A percentile compares a stretch with the other conserved stretches of the same genome.
phyloP scores from a whole-genome alignment of 495 filamentous ascomycete species.

The Physcia stellaris region DNA sequence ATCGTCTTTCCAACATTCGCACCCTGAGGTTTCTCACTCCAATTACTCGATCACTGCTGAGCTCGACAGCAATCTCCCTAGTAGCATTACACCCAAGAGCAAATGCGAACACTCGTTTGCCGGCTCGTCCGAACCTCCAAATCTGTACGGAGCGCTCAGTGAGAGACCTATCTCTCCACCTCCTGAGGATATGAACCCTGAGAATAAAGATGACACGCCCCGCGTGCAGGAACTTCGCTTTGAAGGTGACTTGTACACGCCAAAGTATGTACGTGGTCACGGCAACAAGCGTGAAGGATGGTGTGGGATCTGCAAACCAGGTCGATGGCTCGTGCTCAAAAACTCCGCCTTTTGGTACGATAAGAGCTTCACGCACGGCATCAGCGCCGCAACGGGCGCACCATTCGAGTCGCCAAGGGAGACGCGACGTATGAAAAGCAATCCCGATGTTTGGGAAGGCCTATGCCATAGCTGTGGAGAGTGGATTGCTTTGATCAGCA shows the following conservation, averaged over 20 bases:
- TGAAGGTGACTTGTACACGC: slow-evolving; percentile 65
- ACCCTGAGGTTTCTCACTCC: no score
- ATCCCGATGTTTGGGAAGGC: slow-evolving; percentile 69
- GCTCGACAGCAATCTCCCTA: neutral
- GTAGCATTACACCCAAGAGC: neutral
- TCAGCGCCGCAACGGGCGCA: slow-evolving; percentile 61
- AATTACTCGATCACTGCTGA: no score
- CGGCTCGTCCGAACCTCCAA: slow-evolving; percentile 54
- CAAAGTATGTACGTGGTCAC: slow-evolving; percentile 62
- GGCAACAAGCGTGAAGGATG: slow-evolving; percentile 75
- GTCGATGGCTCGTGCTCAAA: slow-evolving; percentile 69
- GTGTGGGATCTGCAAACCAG: slow-evolving; percentile 74
- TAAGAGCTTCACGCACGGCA: slow-evolving; percentile 69
- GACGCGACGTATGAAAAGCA: slow-evolving; percentile 61
- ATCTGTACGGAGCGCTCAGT: slow-evolving; percentile 55
- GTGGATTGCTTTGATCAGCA: slow-evolving; percentile 66
- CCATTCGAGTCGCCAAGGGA: slow-evolving; percentile 60
- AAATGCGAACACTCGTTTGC: slow-evolving; percentile 34
- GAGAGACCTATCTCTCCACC: slow-evolving; percentile 57
- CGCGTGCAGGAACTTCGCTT: slow-evolving; percentile 69
- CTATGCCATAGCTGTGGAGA: slow-evolving; percentile 64
- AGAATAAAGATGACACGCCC: slow-evolving; percentile 55
- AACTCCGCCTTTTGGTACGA: slow-evolving; percentile 82
- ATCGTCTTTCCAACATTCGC: no score
- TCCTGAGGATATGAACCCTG: slow-evolving; percentile 60